phyloP scores from a whole-genome alignment of 495 filamentous ascomycete species.

The Lophiostoma macrostomum region DNA sequence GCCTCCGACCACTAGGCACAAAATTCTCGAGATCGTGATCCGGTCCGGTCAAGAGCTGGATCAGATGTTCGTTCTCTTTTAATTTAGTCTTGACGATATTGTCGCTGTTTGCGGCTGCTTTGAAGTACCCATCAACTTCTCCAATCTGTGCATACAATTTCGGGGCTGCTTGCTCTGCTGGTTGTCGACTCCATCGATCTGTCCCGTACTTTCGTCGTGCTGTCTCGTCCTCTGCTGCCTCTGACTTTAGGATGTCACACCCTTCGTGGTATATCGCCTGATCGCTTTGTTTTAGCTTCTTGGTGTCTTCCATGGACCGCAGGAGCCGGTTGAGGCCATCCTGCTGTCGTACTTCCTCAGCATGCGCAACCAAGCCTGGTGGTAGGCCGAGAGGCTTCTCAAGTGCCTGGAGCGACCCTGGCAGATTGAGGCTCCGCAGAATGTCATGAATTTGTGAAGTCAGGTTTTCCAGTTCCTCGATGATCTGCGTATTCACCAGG shows the following conservation, averaged over 20 bases:
- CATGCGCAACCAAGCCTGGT: conserved; percentile 76
- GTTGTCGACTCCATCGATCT: conserved; percentile 72
- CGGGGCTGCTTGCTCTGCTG: conserved; percentile 64
- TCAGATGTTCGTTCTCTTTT: conserved; percentile 65
- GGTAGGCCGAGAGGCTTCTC: conserved; percentile 95
- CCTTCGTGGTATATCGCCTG: conserved; percentile 75
- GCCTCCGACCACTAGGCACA: conserved; percentile 79
- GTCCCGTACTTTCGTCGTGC: conserved; percentile 81
- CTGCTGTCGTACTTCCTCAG: conserved; percentile 92
- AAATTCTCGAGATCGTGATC: conserved; percentile 80
- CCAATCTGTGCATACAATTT: conserved; percentile 71
- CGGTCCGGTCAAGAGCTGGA: conserved; percentile 71
- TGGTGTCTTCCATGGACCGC: conserved; percentile 77
- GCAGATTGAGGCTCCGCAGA: conserved; percentile 79
- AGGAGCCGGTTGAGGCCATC: conserved; percentile 74
- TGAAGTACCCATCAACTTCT: conserved; percentile 86
- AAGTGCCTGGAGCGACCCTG: conserved; percentile 87
- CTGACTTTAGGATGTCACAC: conserved; percentile 67
- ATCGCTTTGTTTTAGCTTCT: conserved; percentile 77
- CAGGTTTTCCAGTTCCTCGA: conserved; percentile 78
- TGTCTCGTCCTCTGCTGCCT: conserved; percentile 77
- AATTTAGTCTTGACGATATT: conserved; percentile 76
- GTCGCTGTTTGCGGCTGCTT: conserved; percentile 79
- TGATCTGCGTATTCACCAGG: conserved; percentile 77
- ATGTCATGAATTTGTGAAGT: conserved; percentile 74